Evolutionary conservation across 371 early-diverging fungal species (phyloP).

Genomic region (Mortierella sp.): DNA sequence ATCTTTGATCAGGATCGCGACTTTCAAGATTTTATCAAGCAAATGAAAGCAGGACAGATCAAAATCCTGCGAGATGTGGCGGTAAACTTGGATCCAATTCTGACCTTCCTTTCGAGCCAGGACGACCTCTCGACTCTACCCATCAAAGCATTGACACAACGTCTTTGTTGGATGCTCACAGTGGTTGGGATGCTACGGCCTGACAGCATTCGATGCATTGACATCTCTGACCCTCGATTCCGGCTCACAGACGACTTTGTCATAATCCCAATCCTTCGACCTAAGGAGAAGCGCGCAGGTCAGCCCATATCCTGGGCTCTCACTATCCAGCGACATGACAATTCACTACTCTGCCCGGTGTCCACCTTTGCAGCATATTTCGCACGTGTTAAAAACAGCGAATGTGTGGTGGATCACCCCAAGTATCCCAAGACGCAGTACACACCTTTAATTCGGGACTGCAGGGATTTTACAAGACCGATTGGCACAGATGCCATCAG

Average conservation of each 20-base stretch:
- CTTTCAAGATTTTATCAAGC: background rate
- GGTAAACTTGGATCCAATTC: background rate
- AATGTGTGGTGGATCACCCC: no score
- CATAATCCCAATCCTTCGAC: constrained; percentile 3
- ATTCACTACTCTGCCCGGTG: constrained; percentile 7
- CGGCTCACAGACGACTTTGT: background rate
- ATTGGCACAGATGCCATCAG: background rate
- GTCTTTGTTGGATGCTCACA: constrained; percentile 5
- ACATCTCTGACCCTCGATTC: background rate
- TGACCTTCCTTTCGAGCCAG: background rate
- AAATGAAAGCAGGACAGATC: no score
- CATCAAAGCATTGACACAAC: background rate
- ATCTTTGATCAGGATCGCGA: background rate
- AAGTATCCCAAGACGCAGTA: background rate
- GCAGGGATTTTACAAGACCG: background rate
- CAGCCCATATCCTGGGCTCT: constrained; percentile 1
- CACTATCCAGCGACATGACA: background rate
- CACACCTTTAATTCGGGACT: background rate
- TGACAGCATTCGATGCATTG: constrained; percentile 11
- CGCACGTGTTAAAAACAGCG: background rate
- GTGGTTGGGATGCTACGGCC: constrained; percentile 8
- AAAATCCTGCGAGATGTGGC: constrained; percentile 6
- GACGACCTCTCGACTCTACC: background rate
- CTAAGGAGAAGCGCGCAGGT: constrained; percentile 15
- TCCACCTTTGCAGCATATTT: constrained; percentile 5